phyloP scores from a whole-genome alignment of 2,329 filamentous ascomycete genomes.

The Beauveria brongniartii region DNA sequence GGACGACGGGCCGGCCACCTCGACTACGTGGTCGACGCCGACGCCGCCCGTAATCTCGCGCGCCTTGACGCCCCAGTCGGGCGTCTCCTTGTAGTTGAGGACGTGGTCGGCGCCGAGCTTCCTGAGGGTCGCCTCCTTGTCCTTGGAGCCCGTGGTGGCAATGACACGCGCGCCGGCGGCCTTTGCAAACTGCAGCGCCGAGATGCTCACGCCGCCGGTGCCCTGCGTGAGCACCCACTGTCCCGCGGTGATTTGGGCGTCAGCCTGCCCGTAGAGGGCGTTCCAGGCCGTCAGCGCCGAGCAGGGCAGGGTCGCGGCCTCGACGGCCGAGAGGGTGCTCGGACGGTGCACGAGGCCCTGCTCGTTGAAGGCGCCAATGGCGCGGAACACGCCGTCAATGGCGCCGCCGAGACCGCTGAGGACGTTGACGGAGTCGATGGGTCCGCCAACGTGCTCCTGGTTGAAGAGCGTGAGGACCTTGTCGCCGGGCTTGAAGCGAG shows the following conservation, averaged over 20 bases:
- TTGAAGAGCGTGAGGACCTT: constrained; percentile 54
- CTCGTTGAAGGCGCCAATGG: constrained; percentile 61
- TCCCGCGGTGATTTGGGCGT: constrained; percentile 41
- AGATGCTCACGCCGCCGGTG: constrained; percentile 62
- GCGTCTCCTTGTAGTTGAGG: constrained; percentile 40
- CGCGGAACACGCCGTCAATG: constrained; percentile 58
- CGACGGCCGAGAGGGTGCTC: constrained; percentile 39
- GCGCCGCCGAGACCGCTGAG: constrained; percentile 58
- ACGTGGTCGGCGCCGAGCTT: constrained; percentile 41
- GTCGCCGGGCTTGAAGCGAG: constrained; percentile 43
- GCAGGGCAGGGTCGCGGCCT: constrained; percentile 51
- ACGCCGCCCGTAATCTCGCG: constrained; percentile 33
- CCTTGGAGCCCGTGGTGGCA: constrained; percentile 37
- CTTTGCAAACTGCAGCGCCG: constrained; percentile 52
- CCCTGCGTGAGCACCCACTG: constrained; percentile 58
- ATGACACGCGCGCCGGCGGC: constrained; percentile 40
- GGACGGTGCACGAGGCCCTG: constrained; percentile 59
- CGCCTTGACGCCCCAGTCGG: constrained; percentile 37
- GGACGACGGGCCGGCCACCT: constrained; percentile 38
- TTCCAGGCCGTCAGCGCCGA: constrained; percentile 60
- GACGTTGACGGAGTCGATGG: constrained; percentile 25
- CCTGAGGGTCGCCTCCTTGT: constrained; percentile 35
- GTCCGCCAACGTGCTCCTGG: constrained; percentile 42
- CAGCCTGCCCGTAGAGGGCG: constrained; percentile 49
- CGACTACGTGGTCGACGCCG: constrained; percentile 40